A percentile compares a stretch with the other conserved stretches of the same genome.
Conservation (phyloP, 2,329 filamentous ascomycete genomes). For the Colletotrichum sp. region DNA sequence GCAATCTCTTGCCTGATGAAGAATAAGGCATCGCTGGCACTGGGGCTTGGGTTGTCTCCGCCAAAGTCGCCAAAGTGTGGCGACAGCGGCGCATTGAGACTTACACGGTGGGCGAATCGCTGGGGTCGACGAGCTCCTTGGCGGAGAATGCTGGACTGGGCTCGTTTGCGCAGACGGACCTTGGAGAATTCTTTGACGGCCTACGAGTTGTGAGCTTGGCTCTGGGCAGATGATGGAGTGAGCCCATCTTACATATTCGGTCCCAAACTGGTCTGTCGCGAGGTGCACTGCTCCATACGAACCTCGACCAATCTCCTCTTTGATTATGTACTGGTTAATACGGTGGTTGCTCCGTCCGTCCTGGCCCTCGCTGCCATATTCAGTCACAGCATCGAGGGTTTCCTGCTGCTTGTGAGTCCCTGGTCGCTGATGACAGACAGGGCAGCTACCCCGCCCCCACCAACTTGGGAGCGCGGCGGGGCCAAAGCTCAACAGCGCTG, state of each 20-base stretch:
- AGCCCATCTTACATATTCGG: constrained; percentile 78
- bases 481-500: not conserved
- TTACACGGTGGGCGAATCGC: constrained; percentile 31
- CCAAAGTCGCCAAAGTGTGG: constrained; percentile 26
- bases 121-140: constrained; percentile 54
- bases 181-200: constrained; percentile 99
- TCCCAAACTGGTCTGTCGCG: constrained; percentile 87
- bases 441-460: constrained; percentile 15
- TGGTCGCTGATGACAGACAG: not conserved
- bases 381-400: constrained; percentile 87
- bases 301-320: constrained; percentile 94
- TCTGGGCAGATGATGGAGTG: constrained; percentile 20
- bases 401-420: constrained; percentile 59
- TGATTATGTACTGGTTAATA: constrained; percentile 95
- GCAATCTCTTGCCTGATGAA: constrained; percentile 96
- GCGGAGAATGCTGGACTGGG: constrained; percentile 84
- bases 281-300: constrained; percentile 95
- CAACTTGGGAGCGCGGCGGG: constrained; percentile 21
- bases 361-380: constrained; percentile 84
- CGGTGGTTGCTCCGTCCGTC: constrained; percentile 82
- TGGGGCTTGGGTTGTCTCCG: not conserved
- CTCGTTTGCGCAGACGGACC: constrained; percentile 83
- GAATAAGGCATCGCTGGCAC: constrained; percentile 62
- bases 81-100: constrained; percentile 29
- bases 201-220: constrained; percentile 49